These are phyloP conservation scores for Laguncularia racemosa DNA, from an alignment of 345 rosid genomes.

Conservation along the genomic window DNA sequence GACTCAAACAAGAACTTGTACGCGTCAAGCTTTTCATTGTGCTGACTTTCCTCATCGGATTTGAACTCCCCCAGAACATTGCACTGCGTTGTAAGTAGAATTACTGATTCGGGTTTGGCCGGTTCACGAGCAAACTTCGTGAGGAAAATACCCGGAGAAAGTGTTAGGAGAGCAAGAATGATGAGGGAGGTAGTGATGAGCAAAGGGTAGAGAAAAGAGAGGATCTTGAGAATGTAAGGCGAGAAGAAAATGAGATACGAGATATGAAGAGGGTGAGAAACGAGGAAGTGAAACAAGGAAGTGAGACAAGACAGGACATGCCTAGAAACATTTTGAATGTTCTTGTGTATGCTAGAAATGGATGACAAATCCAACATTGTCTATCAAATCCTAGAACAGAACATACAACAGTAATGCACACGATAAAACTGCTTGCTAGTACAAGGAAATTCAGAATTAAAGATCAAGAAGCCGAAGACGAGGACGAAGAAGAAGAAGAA, in stretches of 20 bases:
- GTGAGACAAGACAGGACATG: slow-evolving; percentile 40
- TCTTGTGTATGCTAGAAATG: slow-evolving; percentile 9
- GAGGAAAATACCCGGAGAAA: slow-evolving; percentile 23
- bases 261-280: slow-evolving; percentile 56
- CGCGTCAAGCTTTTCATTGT: slow-evolving; percentile 38
- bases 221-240: slow-evolving; percentile 58
- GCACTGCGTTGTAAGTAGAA: too few relatives aligned
- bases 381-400: not conserved
- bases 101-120: too few relatives aligned
- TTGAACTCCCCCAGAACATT: too few relatives aligned
- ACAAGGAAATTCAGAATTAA: too few relatives aligned
- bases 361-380: slow-evolving; percentile 49
- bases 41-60: slow-evolving; percentile 2
- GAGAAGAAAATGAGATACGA: slow-evolving; percentile 57
- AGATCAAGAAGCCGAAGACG: too few relatives aligned
- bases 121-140: not conserved
- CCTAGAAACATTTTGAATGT: slow-evolving; percentile 26
- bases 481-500: not conserved
- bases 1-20: slow-evolving; percentile 52
- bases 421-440: too few relatives aligned
- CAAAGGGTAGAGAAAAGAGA: slow-evolving; percentile 67
- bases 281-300: slow-evolving; percentile 38
- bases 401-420: too few relatives aligned
- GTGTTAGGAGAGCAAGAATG: slow-evolving; percentile 35
- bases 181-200: slow-evolving; percentile 53